These are phyloP conservation scores for Eryngium alpinum DNA, from an alignment of 140 eudicot species.

Conservation along the genomic window DNA sequence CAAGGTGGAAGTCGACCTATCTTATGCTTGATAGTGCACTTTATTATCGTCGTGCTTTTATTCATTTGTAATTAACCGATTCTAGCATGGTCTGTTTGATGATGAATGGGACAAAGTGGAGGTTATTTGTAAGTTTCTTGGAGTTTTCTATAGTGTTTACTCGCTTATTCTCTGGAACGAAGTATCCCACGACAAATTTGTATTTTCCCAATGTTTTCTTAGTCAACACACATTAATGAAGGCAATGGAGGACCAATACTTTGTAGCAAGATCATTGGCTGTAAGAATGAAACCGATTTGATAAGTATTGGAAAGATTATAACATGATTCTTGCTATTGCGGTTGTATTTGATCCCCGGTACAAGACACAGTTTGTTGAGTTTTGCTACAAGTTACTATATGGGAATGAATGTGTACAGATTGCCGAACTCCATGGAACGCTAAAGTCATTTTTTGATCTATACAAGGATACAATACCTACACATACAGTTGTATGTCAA, in stretches of 20 bases:
- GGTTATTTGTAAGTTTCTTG: neutral
- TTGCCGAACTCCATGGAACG: neutral
- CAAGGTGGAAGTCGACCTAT: conserved; percentile 1
- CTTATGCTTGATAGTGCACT: neutral
- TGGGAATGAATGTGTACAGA: neutral
- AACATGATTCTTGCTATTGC: neutral
- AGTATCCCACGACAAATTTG: neutral
- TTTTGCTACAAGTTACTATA: neutral
- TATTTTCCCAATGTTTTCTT: neutral
- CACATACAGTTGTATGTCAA: neutral
- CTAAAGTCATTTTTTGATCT: neutral
- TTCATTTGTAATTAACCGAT: neutral
- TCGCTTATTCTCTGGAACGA: neutral
- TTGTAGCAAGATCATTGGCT: neutral
- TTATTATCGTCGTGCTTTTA: neutral
- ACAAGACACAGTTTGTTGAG: neutral
- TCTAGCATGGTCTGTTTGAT: neutral
- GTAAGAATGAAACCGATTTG: neutral
- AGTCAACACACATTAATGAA: neutral
- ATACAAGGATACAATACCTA: neutral
- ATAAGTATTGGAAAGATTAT: neutral
- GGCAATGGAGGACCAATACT: neutral
- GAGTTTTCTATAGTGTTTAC: neutral
- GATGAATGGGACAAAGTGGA: neutral
- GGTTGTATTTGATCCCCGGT: neutral